Evolutionary conservation across 345 rosid species (phyloP).

Genomic region (Dovyalis caffra): DNA sequence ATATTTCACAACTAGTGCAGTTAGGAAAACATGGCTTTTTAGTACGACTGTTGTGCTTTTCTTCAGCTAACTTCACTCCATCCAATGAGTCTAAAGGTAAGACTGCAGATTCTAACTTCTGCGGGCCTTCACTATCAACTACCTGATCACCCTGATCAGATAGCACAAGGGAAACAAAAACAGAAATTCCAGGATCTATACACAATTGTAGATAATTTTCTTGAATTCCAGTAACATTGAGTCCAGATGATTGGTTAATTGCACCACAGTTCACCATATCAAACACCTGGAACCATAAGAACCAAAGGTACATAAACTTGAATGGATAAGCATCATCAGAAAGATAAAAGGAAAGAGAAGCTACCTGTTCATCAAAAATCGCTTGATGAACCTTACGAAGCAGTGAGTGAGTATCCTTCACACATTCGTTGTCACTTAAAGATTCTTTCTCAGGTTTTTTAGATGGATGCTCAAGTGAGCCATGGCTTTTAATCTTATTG

Average conservation of each 20-base stretch:
- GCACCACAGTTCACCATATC: constrained; percentile 80
- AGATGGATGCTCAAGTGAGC: constrained; percentile 24
- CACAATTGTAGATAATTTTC: constrained; percentile 78
- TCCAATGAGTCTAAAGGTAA: constrained; percentile 46
- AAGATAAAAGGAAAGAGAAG: constrained; percentile 4
- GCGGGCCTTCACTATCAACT: constrained; percentile 28
- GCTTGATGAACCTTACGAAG: constrained; percentile 77
- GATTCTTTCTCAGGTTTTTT: constrained; percentile 45
- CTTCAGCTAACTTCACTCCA: constrained; percentile 41
- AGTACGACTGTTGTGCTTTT: constrained; percentile 27
- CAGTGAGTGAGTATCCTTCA: constrained; percentile 59
- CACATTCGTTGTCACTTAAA: constrained; percentile 52
- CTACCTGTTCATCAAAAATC: constrained; percentile 85
- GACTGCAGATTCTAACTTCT: constrained; percentile 39
- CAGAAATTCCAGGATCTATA: constrained; percentile 69
- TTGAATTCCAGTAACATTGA: constrained; percentile 73
- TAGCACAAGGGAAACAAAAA: constrained; percentile 65
- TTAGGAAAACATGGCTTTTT: constrained; percentile 52
- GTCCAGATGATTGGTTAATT: constrained; percentile 64
- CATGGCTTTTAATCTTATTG: constrained; percentile 28
- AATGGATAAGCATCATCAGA: neutral
- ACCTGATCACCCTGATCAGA: constrained; percentile 39
- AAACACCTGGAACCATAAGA: constrained; percentile 62
- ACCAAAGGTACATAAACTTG: constrained; percentile 21
- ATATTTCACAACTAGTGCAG: constrained; percentile 65